Percentiles rank a stretch among this genome's conserved stretches.
These are phyloP conservation scores for Fusarium sp. DNA, from an alignment of 2,329 filamentous ascomycete genomes.

Conservation along the genomic window DNA sequence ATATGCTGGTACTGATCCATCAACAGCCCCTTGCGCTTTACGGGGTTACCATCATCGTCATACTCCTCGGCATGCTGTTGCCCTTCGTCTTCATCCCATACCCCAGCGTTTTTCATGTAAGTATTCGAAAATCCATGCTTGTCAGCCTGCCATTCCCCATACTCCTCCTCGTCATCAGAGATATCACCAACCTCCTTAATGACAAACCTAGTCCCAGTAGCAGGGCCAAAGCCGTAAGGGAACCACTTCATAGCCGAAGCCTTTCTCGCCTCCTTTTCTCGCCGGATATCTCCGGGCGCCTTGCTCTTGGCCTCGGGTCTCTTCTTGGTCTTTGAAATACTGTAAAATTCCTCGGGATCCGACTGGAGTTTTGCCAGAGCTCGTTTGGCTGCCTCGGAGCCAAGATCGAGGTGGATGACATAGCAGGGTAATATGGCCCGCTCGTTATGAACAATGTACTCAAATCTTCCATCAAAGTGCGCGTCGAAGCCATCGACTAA, in stretches of 20 bases:
- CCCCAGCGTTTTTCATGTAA: not conserved
- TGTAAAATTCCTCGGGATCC: constrained; percentile 27
- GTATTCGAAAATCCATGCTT: constrained; percentile 37
- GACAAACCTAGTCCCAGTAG: constrained; percentile 57
- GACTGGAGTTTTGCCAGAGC: constrained; percentile 28
- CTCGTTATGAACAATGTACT: constrained; percentile 61
- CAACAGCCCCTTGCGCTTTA: constrained; percentile 18
- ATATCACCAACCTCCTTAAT: constrained; percentile 61
- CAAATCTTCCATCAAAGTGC: constrained; percentile 55
- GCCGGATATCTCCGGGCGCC: constrained; percentile 54
- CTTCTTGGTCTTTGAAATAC: constrained; percentile 1
- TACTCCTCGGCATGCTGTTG: constrained; percentile 28
- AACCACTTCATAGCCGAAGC: constrained; percentile 61
- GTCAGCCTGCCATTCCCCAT: constrained; percentile 56
- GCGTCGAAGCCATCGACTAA: constrained; percentile 52
- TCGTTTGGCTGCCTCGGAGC: constrained; percentile 50
- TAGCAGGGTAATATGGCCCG: constrained; percentile 60
- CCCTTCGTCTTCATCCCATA: not conserved
- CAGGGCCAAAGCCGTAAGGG: constrained; percentile 61
- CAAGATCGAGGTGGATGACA: constrained; percentile 60
- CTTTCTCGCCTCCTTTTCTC: constrained; percentile 54
- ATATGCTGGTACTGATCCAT: constrained; percentile 32
- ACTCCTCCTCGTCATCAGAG: constrained; percentile 59
- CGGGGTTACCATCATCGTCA: not conserved
- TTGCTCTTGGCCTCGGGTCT: constrained; percentile 11